Evolutionary conservation across 805 yeast species (phyloP).

Genomic region (Teunomyces pallodes): DNA sequence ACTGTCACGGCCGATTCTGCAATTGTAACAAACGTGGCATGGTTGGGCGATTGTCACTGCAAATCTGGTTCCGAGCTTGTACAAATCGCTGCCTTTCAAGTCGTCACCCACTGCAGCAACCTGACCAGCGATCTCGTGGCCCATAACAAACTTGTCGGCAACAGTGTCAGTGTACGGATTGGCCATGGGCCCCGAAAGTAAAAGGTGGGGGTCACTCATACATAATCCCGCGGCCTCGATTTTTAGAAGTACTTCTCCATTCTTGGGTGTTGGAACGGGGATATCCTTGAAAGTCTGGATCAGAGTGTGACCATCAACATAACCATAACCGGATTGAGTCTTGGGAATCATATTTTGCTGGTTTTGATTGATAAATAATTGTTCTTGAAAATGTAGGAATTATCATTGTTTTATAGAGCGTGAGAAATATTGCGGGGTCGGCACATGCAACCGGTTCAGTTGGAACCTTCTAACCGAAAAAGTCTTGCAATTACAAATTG

Average conservation of each 20-base stretch:
- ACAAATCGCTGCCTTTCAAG: constrained; percentile 20
- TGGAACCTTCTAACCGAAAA: no score
- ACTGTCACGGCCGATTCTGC: constrained; percentile 36
- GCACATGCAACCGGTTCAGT: not conserved
- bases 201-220: constrained; percentile 41
- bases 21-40: constrained; percentile 35
- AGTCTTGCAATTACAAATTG: no score
- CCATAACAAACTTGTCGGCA: constrained; percentile 35
- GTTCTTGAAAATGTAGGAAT: not conserved
- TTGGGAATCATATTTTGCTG: not conserved
- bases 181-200: constrained; percentile 14
- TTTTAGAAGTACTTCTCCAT: constrained; percentile 31
- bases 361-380: not conserved
- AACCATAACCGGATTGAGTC: constrained; percentile 27
- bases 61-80: constrained; percentile 28
- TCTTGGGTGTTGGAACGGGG: constrained; percentile 31
- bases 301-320: constrained; percentile 21
- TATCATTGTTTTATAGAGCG: not conserved
- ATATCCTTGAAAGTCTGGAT: constrained; percentile 26
- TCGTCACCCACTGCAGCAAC: constrained; percentile 30
- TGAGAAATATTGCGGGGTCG: not conserved
- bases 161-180: constrained; percentile 1
- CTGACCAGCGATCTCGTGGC: constrained; percentile 44
- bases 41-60: constrained; percentile 26
- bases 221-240: constrained; percentile 46